phyloP scores from a whole-genome alignment of 805 yeast genomes.

The Yamadazyma laniorum region DNA sequence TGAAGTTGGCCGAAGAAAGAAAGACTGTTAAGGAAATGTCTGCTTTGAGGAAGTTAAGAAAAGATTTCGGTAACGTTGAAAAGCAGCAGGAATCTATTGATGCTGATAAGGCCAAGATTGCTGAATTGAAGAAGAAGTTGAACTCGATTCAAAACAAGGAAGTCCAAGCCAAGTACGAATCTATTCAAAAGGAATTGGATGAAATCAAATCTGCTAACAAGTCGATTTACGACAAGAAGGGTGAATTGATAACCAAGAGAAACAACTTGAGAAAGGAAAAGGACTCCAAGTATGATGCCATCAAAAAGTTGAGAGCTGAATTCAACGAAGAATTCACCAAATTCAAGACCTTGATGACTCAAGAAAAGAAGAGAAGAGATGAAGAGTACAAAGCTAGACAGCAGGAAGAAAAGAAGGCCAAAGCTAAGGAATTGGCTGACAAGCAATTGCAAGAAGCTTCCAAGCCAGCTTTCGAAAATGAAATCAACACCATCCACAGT shows the following conservation, averaged over 20 bases:
- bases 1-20: conserved; percentile 90
- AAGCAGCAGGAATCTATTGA: conserved; percentile 78
- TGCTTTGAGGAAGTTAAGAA: conserved; percentile 73
- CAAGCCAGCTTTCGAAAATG: conserved; percentile 78
- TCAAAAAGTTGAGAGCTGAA: conserved; percentile 68
- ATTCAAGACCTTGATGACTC: conserved; percentile 65
- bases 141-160: conserved; percentile 60
- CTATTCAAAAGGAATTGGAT: conserved; percentile 66
- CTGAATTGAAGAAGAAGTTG: conserved; percentile 68
- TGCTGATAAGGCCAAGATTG: conserved; percentile 70
- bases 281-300: conserved; percentile 63
- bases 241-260: conserved; percentile 62
- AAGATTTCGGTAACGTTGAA: conserved; percentile 72
- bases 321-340: conserved; percentile 73
- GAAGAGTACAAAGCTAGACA: conserved; percentile 60
- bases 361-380: conserved; percentile 65
- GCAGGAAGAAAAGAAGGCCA: conserved; percentile 51
- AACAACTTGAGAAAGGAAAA: conserved; percentile 62
- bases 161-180: conserved; percentile 65
- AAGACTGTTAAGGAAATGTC: conserved; percentile 81
- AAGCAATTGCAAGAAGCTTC: conserved; percentile 70
- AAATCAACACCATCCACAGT: conserved; percentile 72
- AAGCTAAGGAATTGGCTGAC: conserved; percentile 58
- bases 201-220: conserved; percentile 60
- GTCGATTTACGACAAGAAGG: conserved; percentile 63